Base-by-base conservation (phyloP, 495 filamentous ascomycete genomes). In the Alectoria sarmentosa region DNA sequence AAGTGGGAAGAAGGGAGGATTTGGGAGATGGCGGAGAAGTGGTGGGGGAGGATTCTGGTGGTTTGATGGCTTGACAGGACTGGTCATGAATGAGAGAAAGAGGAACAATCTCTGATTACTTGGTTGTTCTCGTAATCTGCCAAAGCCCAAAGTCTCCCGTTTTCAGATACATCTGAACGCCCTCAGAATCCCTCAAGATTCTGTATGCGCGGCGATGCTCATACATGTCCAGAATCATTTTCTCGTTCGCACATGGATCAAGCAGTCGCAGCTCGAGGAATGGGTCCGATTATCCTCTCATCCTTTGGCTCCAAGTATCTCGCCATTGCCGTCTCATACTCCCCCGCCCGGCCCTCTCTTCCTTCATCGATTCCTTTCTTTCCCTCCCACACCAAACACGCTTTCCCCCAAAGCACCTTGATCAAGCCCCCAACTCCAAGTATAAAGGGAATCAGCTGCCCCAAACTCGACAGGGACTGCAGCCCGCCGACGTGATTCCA, bases 361-460 rank as follows among this genome's bases (percentile, higher is more conserved):
- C 17, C 37, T 46, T 41, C 28, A 7, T 19, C 62, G 54, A 34
- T 41, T 38, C 37, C 68, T 32, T 15, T 36, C 5, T 23, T 62
- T 28, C 56, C 60, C 54, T 58, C 19, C 34, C 65, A 49, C 21
- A 44, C 26, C 55, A 42, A 38, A 41, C 49, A 46, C 19, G 36
- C 61, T 57, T 72, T 67, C 1, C 52, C 61, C 67, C 65, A 69
- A 9, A 69, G 8, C n/a, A 71, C 66, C 48, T 65, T 63, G 9
- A 61, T 34, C 56, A 74, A 39, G 10, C 73, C 70, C 5, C 66
- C 68, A 21, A 73, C 59, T 1, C 70, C 73, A 23, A 73, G 60
- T 34, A 71, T 64, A 63, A 70, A 70, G n/a, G 73, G 71, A 52
- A 74, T 70, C 52, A 72, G 58, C 59, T 74, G 73, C 17, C 73